phyloP scores from a whole-genome alignment of 2,329 filamentous ascomycete genomes.

The Ascochyta clinopodiicola region DNA sequence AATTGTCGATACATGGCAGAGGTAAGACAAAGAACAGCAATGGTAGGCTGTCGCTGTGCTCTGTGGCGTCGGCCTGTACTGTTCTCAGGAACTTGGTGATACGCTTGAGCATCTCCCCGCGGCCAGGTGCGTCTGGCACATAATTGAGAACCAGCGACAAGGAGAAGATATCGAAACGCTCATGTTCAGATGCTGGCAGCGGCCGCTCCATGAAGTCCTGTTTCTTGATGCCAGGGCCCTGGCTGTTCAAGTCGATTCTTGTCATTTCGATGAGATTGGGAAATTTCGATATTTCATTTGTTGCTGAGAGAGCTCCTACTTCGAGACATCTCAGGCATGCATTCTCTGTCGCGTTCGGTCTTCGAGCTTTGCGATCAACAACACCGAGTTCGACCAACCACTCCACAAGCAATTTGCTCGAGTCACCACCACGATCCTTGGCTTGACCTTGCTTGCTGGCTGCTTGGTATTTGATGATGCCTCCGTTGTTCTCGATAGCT shows the following conservation, averaged over 20 bases:
- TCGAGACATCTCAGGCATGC: conserved; percentile 73
- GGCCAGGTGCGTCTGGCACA: conserved; percentile 75
- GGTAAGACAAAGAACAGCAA: conserved; percentile 89
- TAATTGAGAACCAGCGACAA: conserved; percentile 94
- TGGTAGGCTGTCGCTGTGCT: conserved; percentile 52
- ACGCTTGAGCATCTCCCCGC: conserved; percentile 80
- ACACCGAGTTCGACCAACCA: conserved; percentile 58
- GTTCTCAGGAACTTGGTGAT: conserved; percentile 42
- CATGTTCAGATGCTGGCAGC: conserved; percentile 65
- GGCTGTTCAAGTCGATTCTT: conserved; percentile 89
- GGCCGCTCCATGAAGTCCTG: conserved; percentile 95
- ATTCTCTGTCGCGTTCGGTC: conserved; percentile 3
- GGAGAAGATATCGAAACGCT: conserved; percentile 87
- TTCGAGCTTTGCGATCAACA: conserved; percentile 20
- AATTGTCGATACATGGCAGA: conserved; percentile 86
- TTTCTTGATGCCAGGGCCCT: conserved; percentile 78
- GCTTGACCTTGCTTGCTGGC: conserved; percentile 69
- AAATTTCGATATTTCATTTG: conserved; percentile 80
- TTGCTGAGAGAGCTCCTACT: conserved; percentile 83
- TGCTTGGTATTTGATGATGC: conserved; percentile 65
- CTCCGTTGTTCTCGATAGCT: conserved; percentile 63
- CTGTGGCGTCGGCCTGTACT: conserved; percentile 12
- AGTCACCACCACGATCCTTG: conserved; percentile 67
- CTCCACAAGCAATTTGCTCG: conserved; percentile 64
- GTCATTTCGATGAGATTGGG: conserved; percentile 72